Evolutionary conservation across 2,329 filamentous ascomycete genomes (phyloP), one percentile per base, ranked within the genome.

Genomic region (Ophiostoma sp.): DNA sequence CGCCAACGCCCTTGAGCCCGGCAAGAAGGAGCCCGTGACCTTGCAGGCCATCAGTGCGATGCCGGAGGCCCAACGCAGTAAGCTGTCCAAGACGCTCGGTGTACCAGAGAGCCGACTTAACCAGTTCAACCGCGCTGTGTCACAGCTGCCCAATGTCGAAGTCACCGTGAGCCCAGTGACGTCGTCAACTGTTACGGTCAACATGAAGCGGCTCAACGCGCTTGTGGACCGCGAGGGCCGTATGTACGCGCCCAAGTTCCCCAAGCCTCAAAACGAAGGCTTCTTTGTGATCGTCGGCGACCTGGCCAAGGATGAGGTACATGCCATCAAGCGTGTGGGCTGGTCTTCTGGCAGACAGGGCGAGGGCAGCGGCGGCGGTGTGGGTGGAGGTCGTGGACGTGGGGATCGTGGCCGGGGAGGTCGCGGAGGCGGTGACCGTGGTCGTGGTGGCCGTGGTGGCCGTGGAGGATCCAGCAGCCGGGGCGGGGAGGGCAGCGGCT

Each of bases 231-330:
- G 83, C 8, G 90, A 93, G 1, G 88, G 86, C 65, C 86, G 89
- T 70, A 90, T 97, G 75, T 97, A 89, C 74, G 92, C 95, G 0
- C 94, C 96, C 2, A 85, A 86, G 36, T 98, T 96, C 79, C 94
- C 94, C 0, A 99, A 99, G 78, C 88, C 93, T 16, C 95, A 99
- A 78, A 95, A 88, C 0, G 95, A 99, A 75, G 93, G 93, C 0
- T 98, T 89, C 85, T 98, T 99, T 77, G 86, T 95, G 14, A 76
- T 98, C 36, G 84, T 96, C 0, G 89, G 87, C 6, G 87, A 90
- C 73, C 74, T 85, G 2, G 81, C 80, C 0, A 84, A 79, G 6
- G 92, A 94, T 69, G 92, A 97, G 73, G 83, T 98, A 52, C 78
- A 97, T 4, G 94, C 90, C 2, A 82, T 99, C 71, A 98, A 97